Percentiles rank a stretch among this genome's conserved stretches.
Evolutionary conservation across 1,284 basidiomycete species (phyloP).

Genomic region (Microstroma glucosiphilum): DNA sequence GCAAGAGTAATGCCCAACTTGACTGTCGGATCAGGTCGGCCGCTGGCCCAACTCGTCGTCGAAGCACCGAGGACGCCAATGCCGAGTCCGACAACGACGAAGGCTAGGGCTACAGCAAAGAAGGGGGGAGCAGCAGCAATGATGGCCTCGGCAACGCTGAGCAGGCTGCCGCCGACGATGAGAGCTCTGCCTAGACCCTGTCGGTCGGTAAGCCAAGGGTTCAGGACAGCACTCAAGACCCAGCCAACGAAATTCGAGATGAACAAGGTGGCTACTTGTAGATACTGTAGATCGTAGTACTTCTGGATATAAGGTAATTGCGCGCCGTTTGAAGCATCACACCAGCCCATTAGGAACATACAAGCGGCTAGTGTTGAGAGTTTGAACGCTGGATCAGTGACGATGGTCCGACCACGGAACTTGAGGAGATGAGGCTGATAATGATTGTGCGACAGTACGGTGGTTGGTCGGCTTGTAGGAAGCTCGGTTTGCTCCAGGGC

Average conservation of each 20-base stretch:
- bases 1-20: constrained; percentile 28
- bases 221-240: constrained; percentile 21
- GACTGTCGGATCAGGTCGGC: constrained; percentile 23
- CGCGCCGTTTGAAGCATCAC: constrained; percentile 27
- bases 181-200: constrained; percentile 26
- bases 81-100: constrained; percentile 21
- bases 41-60: constrained; percentile 26
- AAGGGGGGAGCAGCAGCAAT: constrained; percentile 30
- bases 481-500: no score
- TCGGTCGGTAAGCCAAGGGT: constrained; percentile 21
- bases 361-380: constrained; percentile 3
- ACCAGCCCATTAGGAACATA: constrained; percentile 27
- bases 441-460: no score
- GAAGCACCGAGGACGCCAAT: constrained; percentile 21
- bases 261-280: constrained; percentile 27
- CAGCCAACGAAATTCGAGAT: constrained; percentile 28
- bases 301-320: constrained; percentile 27
- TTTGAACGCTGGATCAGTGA: not conserved
- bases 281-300: constrained; percentile 22
- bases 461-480: no score
- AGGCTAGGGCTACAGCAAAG: constrained; percentile 23
- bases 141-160: constrained; percentile 14
- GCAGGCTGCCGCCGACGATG: constrained; percentile 17
- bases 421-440: not conserved
- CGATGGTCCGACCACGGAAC: not conserved